Base-by-base conservation (phyloP, 2,329 filamentous ascomycete species). In the Colletotrichum cuscutae region DNA sequence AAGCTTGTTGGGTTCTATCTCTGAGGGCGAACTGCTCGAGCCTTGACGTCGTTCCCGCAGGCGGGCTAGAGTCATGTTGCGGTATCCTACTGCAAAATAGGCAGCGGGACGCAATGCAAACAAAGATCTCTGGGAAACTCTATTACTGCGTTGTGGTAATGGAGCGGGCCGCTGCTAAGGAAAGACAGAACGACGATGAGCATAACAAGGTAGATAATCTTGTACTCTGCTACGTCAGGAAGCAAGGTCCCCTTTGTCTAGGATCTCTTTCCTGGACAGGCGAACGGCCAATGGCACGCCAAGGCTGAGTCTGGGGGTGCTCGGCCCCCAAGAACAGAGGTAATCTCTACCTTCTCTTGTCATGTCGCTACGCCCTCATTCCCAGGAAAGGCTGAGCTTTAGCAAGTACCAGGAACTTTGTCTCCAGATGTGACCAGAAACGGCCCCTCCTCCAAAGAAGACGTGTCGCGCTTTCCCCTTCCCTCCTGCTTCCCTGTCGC, bases 401-500 rank as follows among this genome's bases (percentile, higher is more conserved):
- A n/a, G 6, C 15, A 46, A 32, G 5, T 71, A 68, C 37, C 15
- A 9, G 24, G 2, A 42, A 68, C 42, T 22, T 12, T 35, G 15
- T n/a, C 42, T 32, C n/a, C 46, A 49, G 42, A 49, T n/a, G n/a
- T 19, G 32, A 46, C 59, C 32, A 64, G 53, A 52, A 56, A 30
- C 24, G 24, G 69, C 66, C 60, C 67, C 67, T 62, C 59, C 35
- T 59, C 54, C 42, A 69, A 64, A 60, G 60, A 67, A 30, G 35
- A 65, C 54, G 62, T 72, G 71, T 73, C 71, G 68, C 62, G 68
- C 71, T 54, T 72, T 61, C 61, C 68, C 68, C 68, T 72, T 71
- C 71, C 53, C 49, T 64, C 24, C 26, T 58, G 30, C 68, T 64
- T 64, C 71, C 68, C 62, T 73, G 71, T 72, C 68, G 63, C 71